phyloP scores from a whole-genome alignment of 768 basidiomycete genomes.

The Leccinum longicurvipes region DNA sequence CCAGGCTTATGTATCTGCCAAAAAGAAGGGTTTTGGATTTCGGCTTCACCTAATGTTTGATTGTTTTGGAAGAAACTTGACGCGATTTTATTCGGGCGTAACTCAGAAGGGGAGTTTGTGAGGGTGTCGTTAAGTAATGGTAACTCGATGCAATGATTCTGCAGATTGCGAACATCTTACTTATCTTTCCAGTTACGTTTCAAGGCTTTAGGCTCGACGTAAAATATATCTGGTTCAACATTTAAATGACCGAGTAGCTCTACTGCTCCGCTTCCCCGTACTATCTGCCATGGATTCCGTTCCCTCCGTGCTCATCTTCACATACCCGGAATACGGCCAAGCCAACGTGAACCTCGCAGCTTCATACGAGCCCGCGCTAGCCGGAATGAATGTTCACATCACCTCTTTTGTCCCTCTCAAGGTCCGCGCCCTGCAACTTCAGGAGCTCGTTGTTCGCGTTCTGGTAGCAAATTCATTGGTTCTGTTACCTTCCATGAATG shows the following conservation, averaged over 20 bases:
- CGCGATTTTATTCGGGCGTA: too few species aligned
- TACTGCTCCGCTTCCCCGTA: not conserved
- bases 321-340: slow-evolving; percentile 7
- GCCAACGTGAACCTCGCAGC: slow-evolving; percentile 2
- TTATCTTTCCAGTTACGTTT: not conserved
- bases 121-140: too few species aligned
- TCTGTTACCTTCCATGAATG: slow-evolving; percentile 7
- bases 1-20: too few species aligned
- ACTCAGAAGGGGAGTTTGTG: too few species aligned
- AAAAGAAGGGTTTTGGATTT: too few species aligned
- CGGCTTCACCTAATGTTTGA: too few species aligned
- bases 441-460: slow-evolving; percentile 3
- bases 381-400: slow-evolving; percentile 5
- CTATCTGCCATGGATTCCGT: not conserved
- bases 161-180: too few species aligned
- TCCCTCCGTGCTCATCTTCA: slow-evolving; percentile 8
- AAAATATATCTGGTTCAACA: not conserved
- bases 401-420: slow-evolving; percentile 11
- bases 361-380: slow-evolving; percentile 16
- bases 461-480: not conserved
- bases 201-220: not conserved
- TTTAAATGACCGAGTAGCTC: not conserved
- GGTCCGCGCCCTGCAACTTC: slow-evolving; percentile 5
- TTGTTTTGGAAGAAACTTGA: too few species aligned
- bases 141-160: too few species aligned